A percentile compares a stretch with the other conserved stretches of the same genome.
Conservation (phyloP, 2,329 filamentous ascomycete species). For the Colletotrichum sojae region DNA sequence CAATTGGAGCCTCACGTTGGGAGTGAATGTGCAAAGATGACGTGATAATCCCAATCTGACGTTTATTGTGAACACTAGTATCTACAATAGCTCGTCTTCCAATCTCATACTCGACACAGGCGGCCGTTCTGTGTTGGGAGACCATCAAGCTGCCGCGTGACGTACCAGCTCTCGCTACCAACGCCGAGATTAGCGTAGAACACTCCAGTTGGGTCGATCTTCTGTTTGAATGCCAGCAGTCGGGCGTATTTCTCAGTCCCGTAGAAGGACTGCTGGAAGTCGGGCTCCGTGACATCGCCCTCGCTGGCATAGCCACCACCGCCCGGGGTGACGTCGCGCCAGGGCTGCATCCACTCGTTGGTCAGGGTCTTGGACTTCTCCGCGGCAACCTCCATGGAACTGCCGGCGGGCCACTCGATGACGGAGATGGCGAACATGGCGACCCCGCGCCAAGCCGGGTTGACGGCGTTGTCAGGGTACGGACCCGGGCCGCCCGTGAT, state of each 20-base stretch:
- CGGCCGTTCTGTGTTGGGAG: constrained; percentile 38
- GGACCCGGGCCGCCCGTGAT: constrained; percentile 51
- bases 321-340: constrained; percentile 47
- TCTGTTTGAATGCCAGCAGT: constrained; percentile 48
- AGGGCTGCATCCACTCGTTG: constrained; percentile 48
- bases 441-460: constrained; percentile 62
- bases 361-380: constrained; percentile 47
- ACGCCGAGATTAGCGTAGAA: constrained; percentile 49
- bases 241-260: constrained; percentile 48
- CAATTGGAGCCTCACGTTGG: too few species aligned
- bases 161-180: constrained; percentile 46
- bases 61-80: neutral
- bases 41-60: too few species aligned
- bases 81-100: too few species aligned
- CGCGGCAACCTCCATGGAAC: constrained; percentile 22
- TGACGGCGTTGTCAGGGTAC: constrained; percentile 52
- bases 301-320: constrained; percentile 49
- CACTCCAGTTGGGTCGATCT: constrained; percentile 47
- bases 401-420: constrained; percentile 23
- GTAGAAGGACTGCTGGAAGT: constrained; percentile 50
- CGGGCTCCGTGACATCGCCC: constrained; percentile 49
- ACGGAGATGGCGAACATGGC: constrained; percentile 51
- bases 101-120: constrained; percentile 34
- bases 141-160: constrained; percentile 32
- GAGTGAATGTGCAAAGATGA: too few species aligned